These are phyloP conservation scores for Corylus americana DNA, from an alignment of 306 rosid species.

Conservation along the genomic window DNA sequence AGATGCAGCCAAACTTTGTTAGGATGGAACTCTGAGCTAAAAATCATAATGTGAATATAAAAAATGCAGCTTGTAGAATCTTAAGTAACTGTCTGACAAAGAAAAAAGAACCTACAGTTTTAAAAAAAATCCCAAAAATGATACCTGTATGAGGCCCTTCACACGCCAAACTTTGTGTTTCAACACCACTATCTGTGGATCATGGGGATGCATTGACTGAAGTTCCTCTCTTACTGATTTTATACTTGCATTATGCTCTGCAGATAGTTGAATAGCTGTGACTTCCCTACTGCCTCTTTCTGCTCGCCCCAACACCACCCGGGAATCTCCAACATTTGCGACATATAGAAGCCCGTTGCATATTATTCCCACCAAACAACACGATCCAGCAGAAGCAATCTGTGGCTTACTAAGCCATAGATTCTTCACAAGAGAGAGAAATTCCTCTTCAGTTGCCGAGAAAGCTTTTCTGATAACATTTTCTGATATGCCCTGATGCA, in stretches of 20 bases:
- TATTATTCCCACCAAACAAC: constrained; percentile 77
- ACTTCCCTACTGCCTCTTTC: constrained; percentile 63
- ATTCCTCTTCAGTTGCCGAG: constrained; percentile 69
- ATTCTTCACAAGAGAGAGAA: constrained; percentile 66
- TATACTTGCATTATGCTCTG: constrained; percentile 76
- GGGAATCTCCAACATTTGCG: constrained; percentile 83
- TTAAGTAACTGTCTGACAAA: neutral
- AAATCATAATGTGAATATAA: neutral
- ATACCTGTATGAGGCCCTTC: constrained; percentile 88
- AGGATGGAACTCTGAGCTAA: neutral
- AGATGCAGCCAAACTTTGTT: neutral
- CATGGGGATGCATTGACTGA: constrained; percentile 55
- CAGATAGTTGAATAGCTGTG: constrained; percentile 64
- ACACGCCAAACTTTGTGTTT: constrained; percentile 86
- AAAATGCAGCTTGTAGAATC: neutral
- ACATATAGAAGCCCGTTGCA: constrained; percentile 58
- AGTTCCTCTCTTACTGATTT: constrained; percentile 73
- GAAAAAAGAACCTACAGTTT: neutral
- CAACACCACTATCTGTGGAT: constrained; percentile 66
- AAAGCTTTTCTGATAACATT: constrained; percentile 60
- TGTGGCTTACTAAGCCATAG: constrained; percentile 66
- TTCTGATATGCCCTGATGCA: constrained; percentile 61
- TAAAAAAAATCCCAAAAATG: neutral
- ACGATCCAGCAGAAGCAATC: constrained; percentile 74
- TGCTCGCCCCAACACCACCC: constrained; percentile 65